Percentiles rank a stretch among this genome's conserved stretches.
These are phyloP conservation scores for Sporothrix pallida DNA, from an alignment of 2,329 filamentous ascomycete species.

Conservation along the genomic window DNA sequence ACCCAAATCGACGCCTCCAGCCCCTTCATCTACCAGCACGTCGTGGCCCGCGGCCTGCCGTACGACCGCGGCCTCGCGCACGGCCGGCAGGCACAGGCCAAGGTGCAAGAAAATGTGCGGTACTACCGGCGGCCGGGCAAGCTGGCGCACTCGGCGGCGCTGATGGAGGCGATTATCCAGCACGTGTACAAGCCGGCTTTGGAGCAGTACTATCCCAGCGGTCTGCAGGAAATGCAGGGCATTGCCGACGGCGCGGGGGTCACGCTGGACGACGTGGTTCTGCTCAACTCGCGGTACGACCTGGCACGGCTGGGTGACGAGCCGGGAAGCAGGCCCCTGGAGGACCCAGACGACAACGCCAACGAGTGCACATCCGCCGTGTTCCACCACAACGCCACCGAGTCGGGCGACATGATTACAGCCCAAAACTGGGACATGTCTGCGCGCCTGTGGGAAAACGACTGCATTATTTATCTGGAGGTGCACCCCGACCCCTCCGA, in stretches of 20 bases:
- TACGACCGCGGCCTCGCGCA: slow-evolving; percentile 40
- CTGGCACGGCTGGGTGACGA: slow-evolving; percentile 35
- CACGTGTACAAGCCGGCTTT: slow-evolving; percentile 40
- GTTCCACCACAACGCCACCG: slow-evolving; percentile 34
- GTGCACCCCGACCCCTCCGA: slow-evolving; percentile 38
- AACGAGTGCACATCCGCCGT: slow-evolving; percentile 37
- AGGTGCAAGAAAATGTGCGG: slow-evolving; percentile 39
- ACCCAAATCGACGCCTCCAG: slow-evolving; percentile 26
- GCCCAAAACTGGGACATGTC: slow-evolving; percentile 39
- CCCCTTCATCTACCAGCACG: slow-evolving; percentile 39
- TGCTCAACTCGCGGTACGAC: slow-evolving; percentile 41
- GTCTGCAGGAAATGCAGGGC: slow-evolving; percentile 36
- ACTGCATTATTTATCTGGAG: slow-evolving; percentile 43
- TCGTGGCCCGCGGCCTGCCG: slow-evolving; percentile 39
- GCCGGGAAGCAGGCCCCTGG: slow-evolving; percentile 5
- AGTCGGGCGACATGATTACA: slow-evolving; percentile 29
- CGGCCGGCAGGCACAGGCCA: slow-evolving; percentile 38
- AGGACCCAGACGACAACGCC: no score
- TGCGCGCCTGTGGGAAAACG: slow-evolving; percentile 36
- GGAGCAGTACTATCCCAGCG: slow-evolving; percentile 37
- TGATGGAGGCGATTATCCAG: slow-evolving; percentile 37
- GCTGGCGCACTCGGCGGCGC: slow-evolving; percentile 36
- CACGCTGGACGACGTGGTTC: slow-evolving; percentile 38
- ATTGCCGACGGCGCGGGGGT: slow-evolving; percentile 41
- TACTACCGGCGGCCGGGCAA: slow-evolving; percentile 40